Conservation (phyloP, 2,329 filamentous ascomycete species). For the Epichloe hybrida region DNA sequence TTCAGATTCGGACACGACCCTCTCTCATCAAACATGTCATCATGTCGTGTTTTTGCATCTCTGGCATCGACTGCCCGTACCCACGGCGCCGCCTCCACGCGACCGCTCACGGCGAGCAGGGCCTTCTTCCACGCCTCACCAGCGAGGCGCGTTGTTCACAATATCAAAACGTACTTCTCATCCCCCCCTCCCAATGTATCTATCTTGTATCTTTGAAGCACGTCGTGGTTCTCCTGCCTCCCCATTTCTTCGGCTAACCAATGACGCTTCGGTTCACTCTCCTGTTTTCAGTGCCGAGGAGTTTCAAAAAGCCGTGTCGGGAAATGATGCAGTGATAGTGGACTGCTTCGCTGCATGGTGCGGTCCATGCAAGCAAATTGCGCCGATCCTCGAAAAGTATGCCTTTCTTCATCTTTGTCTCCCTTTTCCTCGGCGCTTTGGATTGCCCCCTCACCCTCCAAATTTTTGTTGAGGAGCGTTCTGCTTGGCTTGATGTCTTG, state of each 20-base stretch:
- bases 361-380: slow-evolving; percentile 83
- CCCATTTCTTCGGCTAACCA: too few relatives aligned
- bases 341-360: slow-evolving; percentile 89
- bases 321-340: slow-evolving; percentile 51
- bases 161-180: slow-evolving; percentile 22
- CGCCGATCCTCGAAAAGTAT: slow-evolving; percentile 46
- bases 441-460: too few relatives aligned
- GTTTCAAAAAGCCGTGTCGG: slow-evolving; percentile 40
- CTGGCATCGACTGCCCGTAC: slow-evolving; percentile 1
- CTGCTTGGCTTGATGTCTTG: too few relatives aligned
- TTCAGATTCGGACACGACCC: background rate
- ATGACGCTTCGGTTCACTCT: background rate
- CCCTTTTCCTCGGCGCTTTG: background rate
- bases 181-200: too few relatives aligned
- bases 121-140: slow-evolving; percentile 25
- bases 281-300: slow-evolving; percentile 36
- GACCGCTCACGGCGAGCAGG: slow-evolving; percentile 4
- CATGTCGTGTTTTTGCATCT: background rate
- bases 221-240: too few relatives aligned
- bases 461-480: too few relatives aligned
- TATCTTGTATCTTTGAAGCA: too few relatives aligned
- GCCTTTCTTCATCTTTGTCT: background rate
- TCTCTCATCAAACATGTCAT: background rate
- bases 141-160: slow-evolving; percentile 31
- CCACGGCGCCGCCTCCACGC: background rate